A percentile compares a stretch with the other conserved stretches of the same genome.
Conservation (phyloP, 108 stramenopile species). For the Ochromonas danica region DNA sequence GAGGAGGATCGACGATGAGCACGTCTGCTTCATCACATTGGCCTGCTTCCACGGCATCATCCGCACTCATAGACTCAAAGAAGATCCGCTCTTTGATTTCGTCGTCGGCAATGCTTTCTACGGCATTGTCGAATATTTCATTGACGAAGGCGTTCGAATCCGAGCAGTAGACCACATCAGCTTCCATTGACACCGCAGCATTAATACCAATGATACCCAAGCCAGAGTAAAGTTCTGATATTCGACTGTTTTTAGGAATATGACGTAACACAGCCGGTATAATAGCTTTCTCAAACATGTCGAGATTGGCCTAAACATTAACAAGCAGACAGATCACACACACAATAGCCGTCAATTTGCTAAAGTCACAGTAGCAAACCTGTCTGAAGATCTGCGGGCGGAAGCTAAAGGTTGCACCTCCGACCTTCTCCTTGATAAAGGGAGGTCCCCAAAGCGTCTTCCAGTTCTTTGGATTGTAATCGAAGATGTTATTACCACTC, state of each 20-base stretch:
- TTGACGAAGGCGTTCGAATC: slow-evolving; percentile 85
- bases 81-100: slow-evolving; percentile 41
- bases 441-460: neutral
- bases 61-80: slow-evolving; percentile 68
- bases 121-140: slow-evolving; percentile 57
- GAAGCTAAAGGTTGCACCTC: slow-evolving; percentile 52
- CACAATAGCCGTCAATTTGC: slow-evolving; percentile 8
- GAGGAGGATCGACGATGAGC: slow-evolving; percentile 84
- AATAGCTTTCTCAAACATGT: neutral
- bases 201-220: slow-evolving; percentile 85
- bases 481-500: neutral
- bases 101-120: neutral
- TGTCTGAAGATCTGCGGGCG: slow-evolving; percentile 89
- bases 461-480: neutral
- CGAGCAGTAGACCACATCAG: slow-evolving; percentile 63
- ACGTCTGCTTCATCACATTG: slow-evolving; percentile 66
- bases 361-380: slow-evolving; percentile 63
- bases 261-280: neutral
- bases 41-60: slow-evolving; percentile 66
- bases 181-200: slow-evolving; percentile 64
- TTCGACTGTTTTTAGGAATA: slow-evolving; percentile 37
- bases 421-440: neutral
- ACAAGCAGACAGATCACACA: slow-evolving; percentile 6
- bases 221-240: slow-evolving; percentile 82
- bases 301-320: neutral